Percentiles rank a stretch among this genome's conserved stretches.
Conservation (phyloP, 1,284 basidiomycete genomes). For the Ustilago lituana region DNA sequence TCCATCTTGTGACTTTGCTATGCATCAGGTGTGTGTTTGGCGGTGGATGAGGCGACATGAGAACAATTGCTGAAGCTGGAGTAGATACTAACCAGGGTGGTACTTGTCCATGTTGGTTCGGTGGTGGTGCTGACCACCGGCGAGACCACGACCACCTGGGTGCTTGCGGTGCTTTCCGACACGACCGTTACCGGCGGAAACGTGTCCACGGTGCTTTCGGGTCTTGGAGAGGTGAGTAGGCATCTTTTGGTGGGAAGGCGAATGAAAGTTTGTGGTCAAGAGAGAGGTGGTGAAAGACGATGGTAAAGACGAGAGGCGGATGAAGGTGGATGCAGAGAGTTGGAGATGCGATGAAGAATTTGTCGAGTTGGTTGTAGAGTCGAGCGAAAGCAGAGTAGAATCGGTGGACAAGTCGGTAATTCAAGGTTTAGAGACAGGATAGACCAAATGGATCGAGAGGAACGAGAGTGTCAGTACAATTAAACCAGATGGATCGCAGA, state of each 20-base stretch:
- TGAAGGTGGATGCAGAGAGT: neutral
- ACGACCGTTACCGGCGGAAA: constrained; percentile 94
- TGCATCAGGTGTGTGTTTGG: constrained; percentile 5
- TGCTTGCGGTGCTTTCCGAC: constrained; percentile 99
- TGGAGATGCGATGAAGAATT: constrained; percentile 1
- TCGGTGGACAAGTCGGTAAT: neutral
- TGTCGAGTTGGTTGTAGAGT: neutral
- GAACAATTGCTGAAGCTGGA: neutral
- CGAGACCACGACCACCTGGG: constrained; percentile 99
- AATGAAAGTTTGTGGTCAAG: no score
- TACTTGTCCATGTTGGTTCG: constrained; percentile 72
- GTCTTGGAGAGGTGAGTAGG: constrained; percentile 94
- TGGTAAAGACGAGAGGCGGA: neutral
- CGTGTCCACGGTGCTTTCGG: constrained; percentile 87
- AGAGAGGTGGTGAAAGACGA: constrained; percentile 4
- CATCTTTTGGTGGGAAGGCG: constrained; percentile 75
- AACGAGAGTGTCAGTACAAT: constrained; percentile 23
- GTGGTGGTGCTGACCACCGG: constrained; percentile 99
- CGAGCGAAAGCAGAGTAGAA: neutral
- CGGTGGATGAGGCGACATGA: constrained; percentile 1
- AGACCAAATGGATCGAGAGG: neutral
- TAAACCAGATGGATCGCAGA: neutral
- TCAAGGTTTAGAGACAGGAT: neutral
- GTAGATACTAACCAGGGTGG: constrained; percentile 63
- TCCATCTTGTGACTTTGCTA: neutral